These are phyloP conservation scores for Rhododendron simsii DNA, from an alignment of 148 eudicot genomes.

Conservation along the genomic window DNA sequence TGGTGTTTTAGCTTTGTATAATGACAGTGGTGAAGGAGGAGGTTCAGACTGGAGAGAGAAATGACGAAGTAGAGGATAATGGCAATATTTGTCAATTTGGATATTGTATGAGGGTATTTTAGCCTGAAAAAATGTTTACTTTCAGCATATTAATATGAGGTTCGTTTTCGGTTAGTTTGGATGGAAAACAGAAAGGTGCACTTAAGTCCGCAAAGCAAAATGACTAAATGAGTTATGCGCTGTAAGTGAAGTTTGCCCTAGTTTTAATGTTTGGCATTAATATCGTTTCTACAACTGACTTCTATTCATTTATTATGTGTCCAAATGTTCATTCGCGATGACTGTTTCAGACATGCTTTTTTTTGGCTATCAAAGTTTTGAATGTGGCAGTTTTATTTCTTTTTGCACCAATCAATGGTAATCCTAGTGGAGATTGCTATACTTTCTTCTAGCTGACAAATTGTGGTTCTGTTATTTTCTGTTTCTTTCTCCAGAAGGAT, in stretches of 20 bases:
- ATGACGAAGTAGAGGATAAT: not conserved
- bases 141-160: not conserved
- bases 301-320: not conserved
- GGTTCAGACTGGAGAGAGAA: not conserved
- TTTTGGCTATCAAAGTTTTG: not conserved
- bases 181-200: not conserved
- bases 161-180: not conserved
- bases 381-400: constrained; percentile 2
- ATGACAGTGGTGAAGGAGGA: not conserved
- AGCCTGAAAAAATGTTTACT: not conserved
- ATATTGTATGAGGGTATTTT: not conserved
- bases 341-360: not conserved
- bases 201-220: not conserved
- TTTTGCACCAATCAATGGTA: not conserved
- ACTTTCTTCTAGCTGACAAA: not conserved
- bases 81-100: not conserved
- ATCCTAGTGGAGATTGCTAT: not conserved
- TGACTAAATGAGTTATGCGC: not conserved
- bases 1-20: not conserved
- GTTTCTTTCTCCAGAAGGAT: constrained; percentile 62
- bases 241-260: not conserved
- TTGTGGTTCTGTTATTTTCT: not conserved
- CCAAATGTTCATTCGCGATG: not conserved
- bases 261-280: not conserved
- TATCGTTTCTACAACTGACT: not conserved